Percentiles rank a stretch among this genome's conserved stretches.
Evolutionary conservation across 2,329 filamentous ascomycete genomes (phyloP).

Genomic region (Dothiorella sarmentorum): DNA sequence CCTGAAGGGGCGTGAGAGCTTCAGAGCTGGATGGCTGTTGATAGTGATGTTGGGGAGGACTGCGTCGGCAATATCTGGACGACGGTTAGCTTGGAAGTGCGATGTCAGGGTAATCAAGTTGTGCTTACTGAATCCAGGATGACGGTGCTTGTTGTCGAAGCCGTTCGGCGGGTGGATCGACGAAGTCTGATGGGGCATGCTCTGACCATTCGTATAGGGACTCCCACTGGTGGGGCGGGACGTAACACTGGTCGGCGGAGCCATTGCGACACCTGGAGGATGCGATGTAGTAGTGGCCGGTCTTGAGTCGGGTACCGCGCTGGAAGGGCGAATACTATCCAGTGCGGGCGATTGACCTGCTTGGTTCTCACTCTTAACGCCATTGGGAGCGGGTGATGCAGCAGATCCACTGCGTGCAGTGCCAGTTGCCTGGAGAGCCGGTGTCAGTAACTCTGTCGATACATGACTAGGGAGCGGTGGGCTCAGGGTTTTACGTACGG

Average conservation of each 20-base stretch:
- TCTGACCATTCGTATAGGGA: conserved; percentile 32
- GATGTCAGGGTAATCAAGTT: too few species aligned
- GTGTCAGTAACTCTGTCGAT: neutral
- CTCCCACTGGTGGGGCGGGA: conserved; percentile 40
- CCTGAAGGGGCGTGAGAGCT: conserved; percentile 58
- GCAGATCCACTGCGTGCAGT: conserved; percentile 43
- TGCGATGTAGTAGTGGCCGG: conserved; percentile 28
- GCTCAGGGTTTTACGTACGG: conserved; percentile 25
- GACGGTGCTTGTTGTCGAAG: conserved; percentile 23
- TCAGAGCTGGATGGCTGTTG: conserved; percentile 62
- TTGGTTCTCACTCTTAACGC: conserved; percentile 40
- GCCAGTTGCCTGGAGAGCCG: neutral
- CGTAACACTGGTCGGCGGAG: conserved; percentile 34
- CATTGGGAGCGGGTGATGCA: conserved; percentile 27
- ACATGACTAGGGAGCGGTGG: conserved; percentile 21
- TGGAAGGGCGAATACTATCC: conserved; percentile 36
- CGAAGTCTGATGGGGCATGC: neutral
- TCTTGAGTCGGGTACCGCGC: conserved; percentile 31
- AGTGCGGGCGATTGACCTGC: conserved; percentile 44
- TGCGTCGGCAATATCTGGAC: conserved; percentile 3
- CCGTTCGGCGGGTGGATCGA: neutral
- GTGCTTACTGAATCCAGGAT: conserved; percentile 3
- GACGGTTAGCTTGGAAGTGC: neutral
- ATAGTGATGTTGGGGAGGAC: conserved; percentile 12
- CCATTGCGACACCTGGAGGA: conserved; percentile 29